Base-by-base conservation (phyloP, 129 eudicot genomes). In the Artemisia tridentata region DNA sequence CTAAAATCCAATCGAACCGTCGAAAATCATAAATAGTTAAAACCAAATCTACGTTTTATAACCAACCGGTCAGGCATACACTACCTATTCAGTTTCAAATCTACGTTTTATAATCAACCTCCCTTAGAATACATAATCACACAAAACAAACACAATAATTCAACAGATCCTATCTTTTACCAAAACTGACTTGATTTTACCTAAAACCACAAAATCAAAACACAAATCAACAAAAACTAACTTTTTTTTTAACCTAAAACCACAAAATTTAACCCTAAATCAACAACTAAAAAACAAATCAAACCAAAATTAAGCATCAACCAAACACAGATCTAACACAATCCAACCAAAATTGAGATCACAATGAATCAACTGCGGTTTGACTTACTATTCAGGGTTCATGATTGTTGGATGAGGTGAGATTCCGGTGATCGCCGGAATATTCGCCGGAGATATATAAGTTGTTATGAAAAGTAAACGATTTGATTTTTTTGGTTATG, bases 331-430 rank as follows among this genome's bases (percentile, higher is more conserved):
- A 78, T 78, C 81, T 71, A 78, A 48, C 7, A 52, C 49, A 63
- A 71, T 46, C 60, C 45, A 23, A 46, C 11, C 2, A 17, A 31
- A 70, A 63, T 18, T 3, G 1, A 19, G 49, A 34, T 27, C 5
- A 69, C 50, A 61, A 21, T 51, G 58, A 55, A 76, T 69, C 54
- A 23, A 61, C 63, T 27, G 4, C 4, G 56, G 72, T 70, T 53
- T 25, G 72, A 78, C 63, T 11, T 78, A 78, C 81, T 78, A 78
- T 71, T 78, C 81, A 31, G 81, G 72, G 63, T 78, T 78, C 81
- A 78, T 78, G 25, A 51, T 21, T 14, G 81, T 43, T 59, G 61
- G 46, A 41, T 10, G 67, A 71, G 52, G 63, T 45, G 67, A 63
- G 81, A 71, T 78, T 61, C 64, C 66, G 81, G 41, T 38, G 45